Conservation (phyloP, 2,329 filamentous ascomycete genomes). For the Fusarium xylarioides region DNA sequence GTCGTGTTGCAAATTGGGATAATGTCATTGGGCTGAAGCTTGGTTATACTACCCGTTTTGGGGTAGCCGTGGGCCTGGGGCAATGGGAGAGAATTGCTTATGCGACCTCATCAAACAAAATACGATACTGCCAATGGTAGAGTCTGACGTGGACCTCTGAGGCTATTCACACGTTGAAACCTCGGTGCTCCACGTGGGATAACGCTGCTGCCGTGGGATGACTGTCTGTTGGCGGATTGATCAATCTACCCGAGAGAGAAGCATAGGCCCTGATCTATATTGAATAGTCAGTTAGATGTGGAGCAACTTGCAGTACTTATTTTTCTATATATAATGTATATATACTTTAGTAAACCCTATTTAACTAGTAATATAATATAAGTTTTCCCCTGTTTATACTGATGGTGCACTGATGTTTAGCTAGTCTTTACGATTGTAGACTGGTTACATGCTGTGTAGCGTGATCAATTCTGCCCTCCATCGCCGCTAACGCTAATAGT, state of each 20-base stretch:
- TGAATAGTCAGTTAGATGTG: no score
- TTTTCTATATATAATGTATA: no score
- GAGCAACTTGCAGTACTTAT: no score
- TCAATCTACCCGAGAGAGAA: constrained; percentile 7
- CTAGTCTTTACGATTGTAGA: no score
- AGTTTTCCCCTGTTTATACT: no score
- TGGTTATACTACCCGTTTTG: not conserved
- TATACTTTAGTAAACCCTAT: no score
- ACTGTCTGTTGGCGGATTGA: constrained; percentile 11
- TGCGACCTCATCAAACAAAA: constrained; percentile 16
- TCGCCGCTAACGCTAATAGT: no score
- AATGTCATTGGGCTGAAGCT: constrained; percentile 17
- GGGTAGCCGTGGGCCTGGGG: not conserved
- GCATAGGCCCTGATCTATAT: no score
- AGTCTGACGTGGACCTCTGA: not conserved
- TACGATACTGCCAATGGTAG: constrained; percentile 9
- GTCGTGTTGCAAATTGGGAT: constrained; percentile 21
- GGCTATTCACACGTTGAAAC: constrained; percentile 6
- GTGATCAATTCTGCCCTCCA: no score
- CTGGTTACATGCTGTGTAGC: no score
- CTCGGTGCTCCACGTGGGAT: constrained; percentile 20
- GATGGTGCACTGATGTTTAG: no score
- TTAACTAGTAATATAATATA: no score
- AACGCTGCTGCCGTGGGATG: not conserved
- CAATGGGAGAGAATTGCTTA: not conserved